phyloP scores from a whole-genome alignment of 2,329 filamentous ascomycete species.

The Rhinocladiella similis region DNA sequence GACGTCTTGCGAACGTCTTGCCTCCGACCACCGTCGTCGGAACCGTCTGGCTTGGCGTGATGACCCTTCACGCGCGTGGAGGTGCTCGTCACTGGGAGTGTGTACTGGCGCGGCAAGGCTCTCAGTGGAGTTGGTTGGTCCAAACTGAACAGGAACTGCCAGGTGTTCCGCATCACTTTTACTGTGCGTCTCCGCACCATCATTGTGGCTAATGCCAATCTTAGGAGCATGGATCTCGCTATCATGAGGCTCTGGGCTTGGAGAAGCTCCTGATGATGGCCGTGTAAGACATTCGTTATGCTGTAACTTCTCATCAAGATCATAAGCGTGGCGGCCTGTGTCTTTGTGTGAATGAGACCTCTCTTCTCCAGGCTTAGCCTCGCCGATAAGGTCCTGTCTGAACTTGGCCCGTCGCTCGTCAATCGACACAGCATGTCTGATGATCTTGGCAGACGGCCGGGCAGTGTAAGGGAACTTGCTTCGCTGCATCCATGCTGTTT shows the following conservation, averaged over 20 bases:
- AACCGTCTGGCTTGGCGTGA: background rate
- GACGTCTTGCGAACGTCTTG: slow-evolving; percentile 64
- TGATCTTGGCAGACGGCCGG: slow-evolving; percentile 54
- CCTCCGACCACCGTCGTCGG: slow-evolving; percentile 32
- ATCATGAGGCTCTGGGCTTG: background rate
- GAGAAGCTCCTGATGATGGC: background rate
- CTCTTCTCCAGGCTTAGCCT: slow-evolving; percentile 29
- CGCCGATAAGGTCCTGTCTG: slow-evolving; percentile 56
- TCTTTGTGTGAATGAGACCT: slow-evolving; percentile 14
- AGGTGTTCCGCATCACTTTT: background rate
- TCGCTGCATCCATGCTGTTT: slow-evolving; percentile 70
- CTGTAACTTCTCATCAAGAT: slow-evolving; percentile 12
- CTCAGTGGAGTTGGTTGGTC: slow-evolving; percentile 10
- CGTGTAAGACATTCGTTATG: background rate
- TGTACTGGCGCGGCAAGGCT: slow-evolving; percentile 15
- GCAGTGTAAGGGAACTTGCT: slow-evolving; percentile 69
- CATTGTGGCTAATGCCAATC: background rate
- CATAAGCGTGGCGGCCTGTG: slow-evolving; percentile 12
- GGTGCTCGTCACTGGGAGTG: slow-evolving; percentile 13
- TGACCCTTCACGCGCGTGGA: background rate
- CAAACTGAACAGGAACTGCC: background rate
- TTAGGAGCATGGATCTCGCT: background rate
- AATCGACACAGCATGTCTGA: slow-evolving; percentile 59
- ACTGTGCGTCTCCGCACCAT: too few relatives aligned
- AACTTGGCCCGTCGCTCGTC: slow-evolving; percentile 61